Percentiles rank a stretch among this genome's conserved stretches.
phyloP scores from a whole-genome alignment of 345 rosid genomes.

The Psidium guajava region DNA sequence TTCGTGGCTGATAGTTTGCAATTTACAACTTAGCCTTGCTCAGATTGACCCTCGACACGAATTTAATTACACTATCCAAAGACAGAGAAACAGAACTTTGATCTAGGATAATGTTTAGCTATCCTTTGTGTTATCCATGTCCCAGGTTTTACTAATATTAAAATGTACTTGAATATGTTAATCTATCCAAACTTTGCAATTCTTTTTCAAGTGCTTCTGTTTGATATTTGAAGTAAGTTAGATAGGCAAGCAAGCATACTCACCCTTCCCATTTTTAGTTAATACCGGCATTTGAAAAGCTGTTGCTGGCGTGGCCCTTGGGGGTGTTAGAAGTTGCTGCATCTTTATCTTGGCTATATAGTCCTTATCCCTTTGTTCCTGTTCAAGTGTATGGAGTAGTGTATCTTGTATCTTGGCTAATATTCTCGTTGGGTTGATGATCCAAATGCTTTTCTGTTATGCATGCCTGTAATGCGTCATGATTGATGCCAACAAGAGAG shows the following conservation, averaged over 20 bases:
- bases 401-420: background rate
- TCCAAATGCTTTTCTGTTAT: background rate
- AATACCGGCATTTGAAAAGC: slow-evolving; percentile 95
- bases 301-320: slow-evolving; percentile 75
- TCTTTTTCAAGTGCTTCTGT: background rate
- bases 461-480: background rate
- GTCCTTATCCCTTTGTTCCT: background rate
- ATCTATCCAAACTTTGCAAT: background rate
- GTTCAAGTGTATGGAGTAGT: background rate
- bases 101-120: background rate
- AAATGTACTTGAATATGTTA: background rate
- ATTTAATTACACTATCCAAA: background rate
- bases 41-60: background rate
- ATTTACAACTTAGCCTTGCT: no score
- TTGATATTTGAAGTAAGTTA: background rate
- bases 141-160: no score
- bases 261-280: slow-evolving; percentile 38
- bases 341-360: slow-evolving; percentile 2
- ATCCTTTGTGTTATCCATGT: no score
- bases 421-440: background rate
- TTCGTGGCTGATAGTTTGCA: background rate
- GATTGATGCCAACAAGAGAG: no score
- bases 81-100: background rate
- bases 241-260: background rate
- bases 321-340: slow-evolving; percentile 80